Base-by-base conservation (phyloP, 2,329 filamentous ascomycete genomes). In the Penicillium fuscoglaucum region DNA sequence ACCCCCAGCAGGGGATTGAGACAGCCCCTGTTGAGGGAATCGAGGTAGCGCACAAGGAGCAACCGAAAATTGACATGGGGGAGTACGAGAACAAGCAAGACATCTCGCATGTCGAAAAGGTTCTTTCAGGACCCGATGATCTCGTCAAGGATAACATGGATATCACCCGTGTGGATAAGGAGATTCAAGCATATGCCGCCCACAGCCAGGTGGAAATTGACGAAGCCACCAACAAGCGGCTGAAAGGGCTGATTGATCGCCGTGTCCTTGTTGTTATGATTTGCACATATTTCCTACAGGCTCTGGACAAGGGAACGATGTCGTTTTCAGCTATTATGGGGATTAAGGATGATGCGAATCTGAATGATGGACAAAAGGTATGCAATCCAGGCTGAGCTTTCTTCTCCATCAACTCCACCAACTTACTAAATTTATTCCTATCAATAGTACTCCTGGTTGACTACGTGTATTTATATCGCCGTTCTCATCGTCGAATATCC, bases 401-500 rank as follows among this genome's bases (percentile, higher is more conserved):
- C 12, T 9, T 15, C 21, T 12, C 8, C 12, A 13, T 37, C 29
- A 8, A 10, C 15, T n/a, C 21, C 10, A 12, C 35, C 31, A 7
- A 6, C 8, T 12, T 17, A 3, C 40, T 53, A 17, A 53, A 3
- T 6, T 4, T 1, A n/a, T 4, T 28, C 5, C 9, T 21, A 6
- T 19, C 5, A 0, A 19, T 70, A 90, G 75, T 91, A 87, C 70
- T 84, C 82, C 28, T 91, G 88, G 88, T 78, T 91, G 52, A 89
- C 86, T 0, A 89, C 87, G 13, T 89, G 86, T 79, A 89, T 91
- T 63, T 91, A 90, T 76, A 86, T 90, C 60, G 86, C 84, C 52
- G 85, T 90, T 21, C 77, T 91, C 10, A 74, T 87, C 47, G 87
- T 90, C 63, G 88, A 91, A 71, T 90, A 90, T 68, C 89, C 89